Evolutionary conservation across 2,329 filamentous ascomycete genomes (phyloP).

Genomic region (Colletotrichum tropicicola): DNA sequence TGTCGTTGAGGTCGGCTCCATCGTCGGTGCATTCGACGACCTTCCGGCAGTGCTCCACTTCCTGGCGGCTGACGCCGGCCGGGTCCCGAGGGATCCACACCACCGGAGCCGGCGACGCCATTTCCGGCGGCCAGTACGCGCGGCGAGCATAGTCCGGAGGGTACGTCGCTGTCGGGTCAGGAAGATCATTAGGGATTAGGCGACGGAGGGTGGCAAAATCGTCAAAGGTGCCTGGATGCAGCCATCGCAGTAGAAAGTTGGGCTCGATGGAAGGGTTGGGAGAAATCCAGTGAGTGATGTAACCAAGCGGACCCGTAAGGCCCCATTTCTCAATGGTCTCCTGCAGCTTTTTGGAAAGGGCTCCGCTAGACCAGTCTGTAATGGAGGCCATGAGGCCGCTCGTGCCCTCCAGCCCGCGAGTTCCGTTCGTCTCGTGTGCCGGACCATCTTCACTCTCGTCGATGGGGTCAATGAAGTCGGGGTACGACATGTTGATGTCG

Average conservation of each 20-base stretch:
- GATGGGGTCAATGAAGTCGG: constrained; percentile 30
- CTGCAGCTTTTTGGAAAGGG: constrained; percentile 44
- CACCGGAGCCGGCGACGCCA: constrained; percentile 66
- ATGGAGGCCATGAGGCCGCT: constrained; percentile 42
- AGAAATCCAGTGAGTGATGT: constrained; percentile 37
- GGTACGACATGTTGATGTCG: constrained; percentile 14
- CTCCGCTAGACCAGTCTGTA: constrained; percentile 46
- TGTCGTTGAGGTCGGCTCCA: constrained; percentile 74
- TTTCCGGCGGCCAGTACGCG: constrained; percentile 78
- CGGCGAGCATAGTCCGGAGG: constrained; percentile 64
- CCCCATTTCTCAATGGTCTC: constrained; percentile 36
- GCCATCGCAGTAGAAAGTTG: constrained; percentile 70
- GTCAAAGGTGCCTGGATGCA: constrained; percentile 80
- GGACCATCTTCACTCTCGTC: constrained; percentile 36
- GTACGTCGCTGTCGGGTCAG: constrained; percentile 51
- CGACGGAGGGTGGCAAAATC: constrained; percentile 65
- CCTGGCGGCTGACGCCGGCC: constrained; percentile 75
- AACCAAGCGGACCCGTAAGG: constrained; percentile 37
- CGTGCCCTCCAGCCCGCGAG: constrained; percentile 49
- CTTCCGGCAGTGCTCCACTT: constrained; percentile 68
- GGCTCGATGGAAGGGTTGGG: constrained; percentile 40
- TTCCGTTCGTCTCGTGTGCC: constrained; percentile 34
- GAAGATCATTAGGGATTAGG: constrained; percentile 31
- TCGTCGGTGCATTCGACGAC: constrained; percentile 77
- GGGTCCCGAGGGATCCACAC: constrained; percentile 82